Percentiles rank a stretch among this genome's conserved stretches.
phyloP scores from a whole-genome alignment of 768 basidiomycete species.

The Cystobasidium ongulense region DNA sequence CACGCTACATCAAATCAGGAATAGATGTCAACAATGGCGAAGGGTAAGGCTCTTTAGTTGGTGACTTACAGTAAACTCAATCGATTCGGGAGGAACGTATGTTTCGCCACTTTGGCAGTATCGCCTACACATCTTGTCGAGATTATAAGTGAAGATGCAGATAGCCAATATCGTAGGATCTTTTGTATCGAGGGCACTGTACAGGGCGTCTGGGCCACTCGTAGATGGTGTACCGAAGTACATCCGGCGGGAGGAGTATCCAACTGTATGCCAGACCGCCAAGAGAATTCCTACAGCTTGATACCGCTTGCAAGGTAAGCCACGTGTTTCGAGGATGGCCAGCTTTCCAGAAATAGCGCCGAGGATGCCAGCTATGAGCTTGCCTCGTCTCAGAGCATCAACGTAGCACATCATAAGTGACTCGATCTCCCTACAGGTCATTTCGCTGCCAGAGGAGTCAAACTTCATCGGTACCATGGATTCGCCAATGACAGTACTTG shows the following conservation, averaged over 20 bases:
- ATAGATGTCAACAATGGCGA: not conserved
- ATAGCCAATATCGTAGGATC: conserved; percentile 11
- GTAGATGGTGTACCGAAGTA: not conserved
- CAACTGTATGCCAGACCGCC: conserved; percentile 18
- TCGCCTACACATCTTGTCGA: conserved; percentile 22
- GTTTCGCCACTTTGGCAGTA: not conserved
- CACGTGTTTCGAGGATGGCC: not conserved
- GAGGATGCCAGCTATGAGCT: conserved; percentile 7
- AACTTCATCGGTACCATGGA: conserved; percentile 12
- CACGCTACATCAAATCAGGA: not conserved
- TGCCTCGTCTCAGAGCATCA: conserved; percentile 8
- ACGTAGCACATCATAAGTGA: conserved; percentile 21
- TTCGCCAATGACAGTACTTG: not conserved
- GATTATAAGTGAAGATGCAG: conserved; percentile 16
- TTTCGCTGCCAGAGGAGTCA: not conserved
- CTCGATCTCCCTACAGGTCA: not conserved
- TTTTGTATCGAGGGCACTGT: not conserved
- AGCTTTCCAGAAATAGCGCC: conserved; percentile 16
- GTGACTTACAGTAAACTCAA: conserved; percentile 18
- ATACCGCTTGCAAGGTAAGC: conserved; percentile 7
- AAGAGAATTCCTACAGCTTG: conserved; percentile 1
- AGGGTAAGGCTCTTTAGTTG: not conserved
- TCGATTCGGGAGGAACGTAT: not conserved
- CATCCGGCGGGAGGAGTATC: not conserved
- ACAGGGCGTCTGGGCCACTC: conserved; percentile 7